These are phyloP conservation scores for Parascedosporium putredinis DNA, from an alignment of 2,329 filamentous ascomycete species.

Conservation along the genomic window DNA sequence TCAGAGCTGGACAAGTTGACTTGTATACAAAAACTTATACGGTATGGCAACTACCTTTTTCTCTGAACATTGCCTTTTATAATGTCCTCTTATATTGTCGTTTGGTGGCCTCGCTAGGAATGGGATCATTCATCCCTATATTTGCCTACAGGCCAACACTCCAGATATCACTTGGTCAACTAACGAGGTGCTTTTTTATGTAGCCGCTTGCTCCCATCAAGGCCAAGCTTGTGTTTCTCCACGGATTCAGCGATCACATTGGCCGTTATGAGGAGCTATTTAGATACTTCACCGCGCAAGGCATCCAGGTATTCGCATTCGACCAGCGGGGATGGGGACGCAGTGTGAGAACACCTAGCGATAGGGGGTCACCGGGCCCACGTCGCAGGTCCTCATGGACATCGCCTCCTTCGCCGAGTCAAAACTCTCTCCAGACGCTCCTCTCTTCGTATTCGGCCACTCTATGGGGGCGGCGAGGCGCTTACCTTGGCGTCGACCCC, in stretches of 20 bases:
- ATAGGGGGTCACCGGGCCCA: constrained; percentile 64
- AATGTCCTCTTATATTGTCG: neutral
- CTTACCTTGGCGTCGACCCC: constrained; percentile 48
- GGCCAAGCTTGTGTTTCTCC: constrained; percentile 71
- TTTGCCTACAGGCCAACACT: neutral
- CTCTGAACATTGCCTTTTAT: neutral
- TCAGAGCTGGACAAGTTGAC: constrained; percentile 31
- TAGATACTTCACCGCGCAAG: constrained; percentile 53
- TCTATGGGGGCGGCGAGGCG: constrained; percentile 82
- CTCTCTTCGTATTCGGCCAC: constrained; percentile 80
- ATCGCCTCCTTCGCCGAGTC: constrained; percentile 57
- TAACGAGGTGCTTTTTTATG: constrained; percentile 8
- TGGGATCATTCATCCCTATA: neutral
- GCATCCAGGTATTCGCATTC: constrained; percentile 67
- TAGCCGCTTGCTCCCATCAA: constrained; percentile 46
- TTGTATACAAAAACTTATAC: constrained; percentile 50
- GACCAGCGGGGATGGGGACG: constrained; percentile 88
- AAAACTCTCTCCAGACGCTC: constrained; percentile 43
- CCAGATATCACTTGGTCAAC: neutral
- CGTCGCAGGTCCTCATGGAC: constrained; percentile 62
- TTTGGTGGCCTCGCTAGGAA: too few relatives aligned
- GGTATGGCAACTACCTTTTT: constrained; percentile 27
- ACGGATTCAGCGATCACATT: constrained; percentile 83
- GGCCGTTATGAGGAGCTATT: constrained; percentile 70
- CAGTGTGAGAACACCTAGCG: constrained; percentile 51